Evolutionary conservation across 148 eudicot genomes (phyloP).

Genomic region (Amaranthus hypochondriacus): DNA sequence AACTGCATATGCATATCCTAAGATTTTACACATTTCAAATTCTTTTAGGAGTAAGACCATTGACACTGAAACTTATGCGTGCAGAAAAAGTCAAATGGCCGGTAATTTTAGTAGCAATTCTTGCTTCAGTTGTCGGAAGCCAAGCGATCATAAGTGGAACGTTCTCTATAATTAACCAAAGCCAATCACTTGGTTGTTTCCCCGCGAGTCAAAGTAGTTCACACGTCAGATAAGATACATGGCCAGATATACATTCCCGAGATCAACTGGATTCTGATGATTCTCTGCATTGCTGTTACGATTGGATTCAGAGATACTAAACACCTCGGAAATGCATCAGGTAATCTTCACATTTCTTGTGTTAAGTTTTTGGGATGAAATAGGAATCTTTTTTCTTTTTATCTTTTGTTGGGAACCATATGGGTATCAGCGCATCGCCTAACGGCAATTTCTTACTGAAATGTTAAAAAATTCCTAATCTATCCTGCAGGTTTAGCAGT

Average conservation of each 20-base stretch:
- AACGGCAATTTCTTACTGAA: too few species aligned
- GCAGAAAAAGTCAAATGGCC: conserved; percentile 81
- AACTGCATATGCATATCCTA: too few species aligned
- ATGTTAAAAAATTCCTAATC: background rate
- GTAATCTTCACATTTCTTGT: conserved; percentile 24
- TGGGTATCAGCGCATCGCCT: too few species aligned
- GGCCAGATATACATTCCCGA: conserved; percentile 92
- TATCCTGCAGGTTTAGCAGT: conserved; percentile 74
- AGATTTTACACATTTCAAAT: background rate
- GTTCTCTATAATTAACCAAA: conserved; percentile 90
- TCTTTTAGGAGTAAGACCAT: background rate
- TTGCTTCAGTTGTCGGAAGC: conserved; percentile 89
- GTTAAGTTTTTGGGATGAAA: background rate
- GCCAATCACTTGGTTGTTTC: conserved; percentile 88
- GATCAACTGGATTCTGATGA: conserved; percentile 89
- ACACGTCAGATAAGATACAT: conserved; percentile 82
- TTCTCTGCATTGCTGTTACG: conserved; percentile 82
- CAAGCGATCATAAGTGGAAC: conserved; percentile 94
- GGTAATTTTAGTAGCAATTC: conserved; percentile 63
- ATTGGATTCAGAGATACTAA: conserved; percentile 91
- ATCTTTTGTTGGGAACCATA: too few species aligned
- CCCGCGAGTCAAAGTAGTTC: conserved; percentile 87
- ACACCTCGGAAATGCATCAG: conserved; percentile 93
- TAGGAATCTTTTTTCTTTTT: background rate
- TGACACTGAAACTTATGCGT: conserved; percentile 6